These are phyloP conservation scores for Diaporthe citri DNA, from an alignment of 2,329 filamentous ascomycete species.

Conservation along the genomic window DNA sequence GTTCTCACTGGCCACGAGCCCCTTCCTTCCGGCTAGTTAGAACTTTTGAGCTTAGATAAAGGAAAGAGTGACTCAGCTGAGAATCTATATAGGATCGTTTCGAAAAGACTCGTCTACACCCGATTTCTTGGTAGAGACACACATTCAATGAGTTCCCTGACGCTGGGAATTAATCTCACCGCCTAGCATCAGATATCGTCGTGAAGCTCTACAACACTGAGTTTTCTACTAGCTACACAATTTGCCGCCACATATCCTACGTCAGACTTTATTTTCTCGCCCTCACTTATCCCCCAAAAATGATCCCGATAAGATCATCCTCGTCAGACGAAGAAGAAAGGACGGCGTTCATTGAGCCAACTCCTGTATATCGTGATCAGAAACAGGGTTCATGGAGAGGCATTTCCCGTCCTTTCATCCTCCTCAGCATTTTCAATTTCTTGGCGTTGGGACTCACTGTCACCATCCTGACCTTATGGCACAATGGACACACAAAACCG, in stretches of 20 bases:
- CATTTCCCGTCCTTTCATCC: background rate
- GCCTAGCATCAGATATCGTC: background rate
- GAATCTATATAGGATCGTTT: constrained; percentile 2
- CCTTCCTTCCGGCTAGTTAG: too few species aligned
- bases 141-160: background rate
- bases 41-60: too few species aligned
- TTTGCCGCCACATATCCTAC: too few species aligned
- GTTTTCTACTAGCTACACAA: too few species aligned
- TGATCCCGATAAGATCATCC: background rate
- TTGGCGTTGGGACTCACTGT: background rate
- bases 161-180: too few species aligned
- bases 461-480: background rate
- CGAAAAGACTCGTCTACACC: background rate
- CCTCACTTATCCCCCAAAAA: background rate
- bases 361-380: background rate
- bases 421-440: background rate
- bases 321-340: constrained; percentile 9
- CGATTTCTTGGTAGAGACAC: background rate
- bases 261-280: too few species aligned
- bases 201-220: background rate
- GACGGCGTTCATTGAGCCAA: constrained; percentile 7
- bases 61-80: constrained; percentile 3
- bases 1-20: background rate
- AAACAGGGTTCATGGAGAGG: background rate
- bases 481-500: background rate